These are phyloP conservation scores for Strigomonas galati DNA, from an alignment of 208 protist genomes.

Conservation along the genomic window DNA sequence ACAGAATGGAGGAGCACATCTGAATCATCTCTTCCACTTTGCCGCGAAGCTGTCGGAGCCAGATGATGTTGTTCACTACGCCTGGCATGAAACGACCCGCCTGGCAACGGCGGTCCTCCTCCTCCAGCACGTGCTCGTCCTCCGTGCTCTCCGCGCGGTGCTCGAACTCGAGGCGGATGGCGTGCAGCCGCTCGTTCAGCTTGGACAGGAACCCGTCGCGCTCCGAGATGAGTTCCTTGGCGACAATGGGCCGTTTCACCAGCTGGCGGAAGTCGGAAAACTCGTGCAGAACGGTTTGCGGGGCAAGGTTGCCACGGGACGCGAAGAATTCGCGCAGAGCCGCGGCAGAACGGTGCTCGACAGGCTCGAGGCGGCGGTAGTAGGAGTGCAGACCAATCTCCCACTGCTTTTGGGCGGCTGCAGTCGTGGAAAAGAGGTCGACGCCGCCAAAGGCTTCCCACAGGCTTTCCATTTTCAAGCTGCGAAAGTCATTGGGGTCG, in stretches of 20 bases:
- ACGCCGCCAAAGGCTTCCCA: constrained; percentile 78
- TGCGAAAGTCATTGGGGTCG: constrained; percentile 36
- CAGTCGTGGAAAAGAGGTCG: constrained; percentile 61
- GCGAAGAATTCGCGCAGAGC: constrained; percentile 77
- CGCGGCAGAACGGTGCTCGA: constrained; percentile 79
- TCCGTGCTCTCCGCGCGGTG: constrained; percentile 70
- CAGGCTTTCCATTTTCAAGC: constrained; percentile 56
- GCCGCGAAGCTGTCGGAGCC: constrained; percentile 81
- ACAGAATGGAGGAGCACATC: constrained; percentile 73
- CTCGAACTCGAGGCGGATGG: constrained; percentile 87
- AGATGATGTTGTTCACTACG: constrained; percentile 91
- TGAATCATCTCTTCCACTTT: constrained; percentile 73
- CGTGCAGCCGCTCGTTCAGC: constrained; percentile 82
- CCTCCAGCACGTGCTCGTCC: constrained; percentile 68
- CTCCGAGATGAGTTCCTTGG: constrained; percentile 84
- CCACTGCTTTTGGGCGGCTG: constrained; percentile 65
- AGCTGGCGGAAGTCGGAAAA: constrained; percentile 81
- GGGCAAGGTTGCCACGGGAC: constrained; percentile 50
- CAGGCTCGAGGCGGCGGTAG: constrained; percentile 77
- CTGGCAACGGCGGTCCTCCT: constrained; percentile 85
- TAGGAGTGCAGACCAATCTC: constrained; percentile 54
- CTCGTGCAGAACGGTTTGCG: constrained; percentile 84
- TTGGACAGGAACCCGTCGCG: constrained; percentile 82
- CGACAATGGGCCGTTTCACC: constrained; percentile 80
- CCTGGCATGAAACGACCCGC: constrained; percentile 88